phyloP scores from a whole-genome alignment of 1,284 basidiomycete species.

The Austropuccinia psidii region DNA sequence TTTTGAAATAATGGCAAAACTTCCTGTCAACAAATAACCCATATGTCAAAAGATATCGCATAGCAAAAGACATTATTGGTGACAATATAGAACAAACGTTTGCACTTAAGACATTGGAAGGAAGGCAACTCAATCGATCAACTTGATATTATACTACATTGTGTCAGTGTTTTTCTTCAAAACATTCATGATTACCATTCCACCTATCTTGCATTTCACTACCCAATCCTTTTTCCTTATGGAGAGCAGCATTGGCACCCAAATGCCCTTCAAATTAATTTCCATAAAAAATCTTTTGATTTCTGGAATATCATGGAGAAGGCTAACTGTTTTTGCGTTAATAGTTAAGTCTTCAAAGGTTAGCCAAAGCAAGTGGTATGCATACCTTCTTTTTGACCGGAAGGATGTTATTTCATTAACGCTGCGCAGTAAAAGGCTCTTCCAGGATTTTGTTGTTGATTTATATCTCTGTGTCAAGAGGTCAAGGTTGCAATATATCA shows the following conservation, averaged over 20 bases:
- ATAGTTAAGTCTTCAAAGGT: not conserved
- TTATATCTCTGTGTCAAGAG: conserved; percentile 47
- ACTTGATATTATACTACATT: not conserved
- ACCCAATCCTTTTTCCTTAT: conserved; percentile 1
- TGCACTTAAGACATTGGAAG: not conserved
- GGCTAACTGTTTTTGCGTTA: not conserved
- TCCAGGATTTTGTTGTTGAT: conserved; percentile 50
- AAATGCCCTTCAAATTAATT: not conserved
- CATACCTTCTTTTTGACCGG: not conserved
- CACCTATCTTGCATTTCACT: not conserved
- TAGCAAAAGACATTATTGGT: not conserved
- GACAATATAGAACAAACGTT: not conserved
- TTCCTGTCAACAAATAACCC: not conserved
- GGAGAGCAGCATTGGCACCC: not conserved
- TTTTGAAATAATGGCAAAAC: not conserved
- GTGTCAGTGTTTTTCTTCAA: not conserved
- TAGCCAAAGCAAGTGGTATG: not conserved
- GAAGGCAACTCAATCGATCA: not conserved
- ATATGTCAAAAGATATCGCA: not conserved
- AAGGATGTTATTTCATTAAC: not conserved
- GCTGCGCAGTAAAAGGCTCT: conserved; percentile 41
- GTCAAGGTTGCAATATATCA: conserved; percentile 41
- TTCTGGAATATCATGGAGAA: not conserved
- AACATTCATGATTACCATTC: not conserved
- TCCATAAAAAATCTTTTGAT: not conserved